Percentiles rank a stretch among this genome's conserved stretches.
Evolutionary conservation across 495 filamentous ascomycete genomes (phyloP).

Genomic region (Aspergillus conjunctus): DNA sequence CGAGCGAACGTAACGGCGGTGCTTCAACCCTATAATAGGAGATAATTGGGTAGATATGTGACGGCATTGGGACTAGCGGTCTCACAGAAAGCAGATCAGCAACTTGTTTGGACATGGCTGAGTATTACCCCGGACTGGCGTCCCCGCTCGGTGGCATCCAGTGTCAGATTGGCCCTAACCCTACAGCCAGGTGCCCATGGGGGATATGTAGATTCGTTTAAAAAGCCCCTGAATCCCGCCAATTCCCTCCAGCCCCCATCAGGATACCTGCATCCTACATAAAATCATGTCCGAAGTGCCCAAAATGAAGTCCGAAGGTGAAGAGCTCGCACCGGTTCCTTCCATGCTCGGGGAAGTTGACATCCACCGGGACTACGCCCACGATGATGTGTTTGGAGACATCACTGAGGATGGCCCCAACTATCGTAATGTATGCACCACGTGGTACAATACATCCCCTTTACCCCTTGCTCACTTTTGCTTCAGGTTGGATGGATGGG

Average conservation of each 20-base stretch:
- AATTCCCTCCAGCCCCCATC: background rate
- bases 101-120: background rate
- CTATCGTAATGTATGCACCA: too few relatives aligned
- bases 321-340: slow-evolving; percentile 2
- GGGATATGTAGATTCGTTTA: background rate
- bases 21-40: background rate
- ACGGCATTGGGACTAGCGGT: background rate
- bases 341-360: background rate
- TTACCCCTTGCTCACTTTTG: too few relatives aligned
- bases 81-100: background rate
- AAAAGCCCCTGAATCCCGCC: slow-evolving; percentile 1
- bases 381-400: too few relatives aligned
- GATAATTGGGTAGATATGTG: background rate
- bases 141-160: background rate
- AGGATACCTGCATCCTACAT: too few relatives aligned
- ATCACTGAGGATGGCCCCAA: too few relatives aligned
- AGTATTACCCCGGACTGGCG: background rate
- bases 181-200: background rate
- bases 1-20: background rate
- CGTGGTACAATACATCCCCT: too few relatives aligned
- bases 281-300: background rate
- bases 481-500: too few relatives aligned
- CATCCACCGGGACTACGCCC: slow-evolving; percentile 3
- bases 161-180: background rate
- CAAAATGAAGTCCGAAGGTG: slow-evolving; percentile 11